Percentiles rank a stretch among this genome's conserved stretches.
phyloP scores from a whole-genome alignment of 2,329 filamentous ascomycete genomes.

The Aphanocladium album region DNA sequence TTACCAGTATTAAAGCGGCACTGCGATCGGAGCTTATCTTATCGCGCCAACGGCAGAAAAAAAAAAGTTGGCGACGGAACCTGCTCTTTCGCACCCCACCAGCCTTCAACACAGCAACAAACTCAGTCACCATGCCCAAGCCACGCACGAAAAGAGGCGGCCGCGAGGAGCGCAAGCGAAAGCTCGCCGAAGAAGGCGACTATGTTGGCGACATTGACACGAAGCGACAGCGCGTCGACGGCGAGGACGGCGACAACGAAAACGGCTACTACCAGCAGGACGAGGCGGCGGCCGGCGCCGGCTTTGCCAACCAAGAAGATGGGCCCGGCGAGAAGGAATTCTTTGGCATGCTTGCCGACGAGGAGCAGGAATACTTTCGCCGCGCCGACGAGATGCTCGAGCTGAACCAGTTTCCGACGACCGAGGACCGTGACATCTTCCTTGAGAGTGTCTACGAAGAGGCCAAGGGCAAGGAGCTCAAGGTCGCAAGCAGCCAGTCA shows the following conservation, averaged over 20 bases:
- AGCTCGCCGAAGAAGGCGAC: conserved; percentile 27
- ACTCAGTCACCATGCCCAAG: conserved; percentile 34
- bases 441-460: conserved; percentile 81
- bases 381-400: conserved; percentile 86
- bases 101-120: conserved; percentile 5
- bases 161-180: conserved; percentile 39
- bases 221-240: conserved; percentile 22
- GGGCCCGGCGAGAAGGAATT: conserved; percentile 61
- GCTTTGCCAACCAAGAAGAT: conserved; percentile 18
- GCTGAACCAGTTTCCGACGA: conserved; percentile 74
- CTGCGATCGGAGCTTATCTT: no score
- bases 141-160: conserved; percentile 38
- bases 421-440: conserved; percentile 67
- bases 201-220: conserved; percentile 16
- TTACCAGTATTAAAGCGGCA: no score
- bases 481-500: conserved; percentile 91
- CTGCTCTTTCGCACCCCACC: neutral
- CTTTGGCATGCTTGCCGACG: conserved; percentile 86
- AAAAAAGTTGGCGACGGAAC: conserved; percentile 6
- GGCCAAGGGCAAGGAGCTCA: conserved; percentile 87
- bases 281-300: conserved; percentile 13
- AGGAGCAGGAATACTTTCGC: conserved; percentile 95
- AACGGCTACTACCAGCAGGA: conserved; percentile 7
- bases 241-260: conserved; percentile 17
- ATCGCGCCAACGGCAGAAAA: neutral